These are phyloP conservation scores for Pontederia crassipes DNA, from an alignment of 176 grass and related monocot species.

Conservation along the genomic window DNA sequence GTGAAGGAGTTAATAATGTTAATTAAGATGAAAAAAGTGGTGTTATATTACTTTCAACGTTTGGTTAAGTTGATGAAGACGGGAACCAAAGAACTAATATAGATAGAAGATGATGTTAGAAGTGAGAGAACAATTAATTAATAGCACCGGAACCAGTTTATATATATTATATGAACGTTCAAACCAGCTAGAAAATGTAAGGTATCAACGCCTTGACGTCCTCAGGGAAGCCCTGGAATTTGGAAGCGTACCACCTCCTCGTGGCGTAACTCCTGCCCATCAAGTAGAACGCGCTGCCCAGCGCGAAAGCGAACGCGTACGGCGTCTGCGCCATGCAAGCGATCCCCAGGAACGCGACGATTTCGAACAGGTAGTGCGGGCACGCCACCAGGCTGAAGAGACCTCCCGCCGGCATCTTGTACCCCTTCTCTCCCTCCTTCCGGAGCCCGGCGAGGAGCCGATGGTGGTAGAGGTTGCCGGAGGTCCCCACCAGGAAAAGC, in stretches of 20 bases:
- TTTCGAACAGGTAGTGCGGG: conserved; percentile 85
- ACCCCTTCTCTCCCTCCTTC: conserved; percentile 20
- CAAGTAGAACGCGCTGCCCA: conserved; percentile 45
- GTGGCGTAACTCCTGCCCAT: conserved; percentile 61
- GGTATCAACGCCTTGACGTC: conserved; percentile 56
- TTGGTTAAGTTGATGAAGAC: no score
- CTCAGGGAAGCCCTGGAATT: conserved; percentile 41
- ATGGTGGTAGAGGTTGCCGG: conserved; percentile 75
- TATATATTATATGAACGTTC: no score
- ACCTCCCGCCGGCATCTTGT: conserved; percentile 61
- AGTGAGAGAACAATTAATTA: no score
- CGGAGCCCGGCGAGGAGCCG: conserved; percentile 42
- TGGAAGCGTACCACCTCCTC: conserved; percentile 58
- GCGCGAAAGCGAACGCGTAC: conserved; percentile 27
- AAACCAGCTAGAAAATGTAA: conserved; percentile 32
- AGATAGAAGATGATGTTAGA: no score
- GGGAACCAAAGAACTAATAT: no score
- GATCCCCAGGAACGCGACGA: conserved; percentile 46
- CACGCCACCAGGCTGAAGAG: conserved; percentile 50
- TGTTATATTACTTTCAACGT: no score
- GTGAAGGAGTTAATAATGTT: no score
- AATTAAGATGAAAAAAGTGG: no score
- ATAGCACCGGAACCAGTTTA: no score
- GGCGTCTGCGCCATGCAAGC: conserved; percentile 57
- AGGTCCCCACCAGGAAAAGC: conserved; percentile 38